Percentiles rank a stretch among this genome's conserved stretches.
These are phyloP conservation scores for Phialophora tarda DNA, from an alignment of 2,329 filamentous ascomycete genomes.

Conservation along the genomic window DNA sequence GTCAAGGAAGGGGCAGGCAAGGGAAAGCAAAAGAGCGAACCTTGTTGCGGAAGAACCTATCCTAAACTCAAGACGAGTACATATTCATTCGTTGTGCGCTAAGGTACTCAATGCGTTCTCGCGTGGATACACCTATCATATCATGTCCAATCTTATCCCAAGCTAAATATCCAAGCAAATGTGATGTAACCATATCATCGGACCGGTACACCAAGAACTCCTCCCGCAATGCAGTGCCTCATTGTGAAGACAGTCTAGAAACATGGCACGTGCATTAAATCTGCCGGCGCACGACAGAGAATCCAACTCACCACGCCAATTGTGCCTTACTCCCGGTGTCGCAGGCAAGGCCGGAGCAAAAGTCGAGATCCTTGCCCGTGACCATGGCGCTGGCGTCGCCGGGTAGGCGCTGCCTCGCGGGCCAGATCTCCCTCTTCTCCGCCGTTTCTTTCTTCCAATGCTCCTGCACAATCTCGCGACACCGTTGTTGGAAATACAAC, in stretches of 20 bases:
- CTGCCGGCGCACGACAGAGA: background rate
- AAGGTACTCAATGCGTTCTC: background rate
- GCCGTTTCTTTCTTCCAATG: conserved; percentile 57
- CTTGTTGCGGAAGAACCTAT: background rate
- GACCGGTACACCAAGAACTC: background rate
- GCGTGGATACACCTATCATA: background rate
- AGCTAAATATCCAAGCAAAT: background rate
- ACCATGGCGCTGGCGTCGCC: background rate
- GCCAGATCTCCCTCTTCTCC: conserved; percentile 59
- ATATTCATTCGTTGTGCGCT: background rate
- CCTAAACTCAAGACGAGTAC: background rate
- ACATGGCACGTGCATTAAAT: background rate
- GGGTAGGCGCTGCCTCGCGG: conserved; percentile 42
- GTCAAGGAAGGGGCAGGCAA: background rate
- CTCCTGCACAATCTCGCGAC: conserved; percentile 56
- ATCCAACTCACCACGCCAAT: background rate
- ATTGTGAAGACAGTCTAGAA: background rate
- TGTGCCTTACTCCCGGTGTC: background rate
- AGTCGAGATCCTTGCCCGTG: conserved; percentile 1
- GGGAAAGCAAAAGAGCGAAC: background rate
- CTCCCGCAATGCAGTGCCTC: conserved; percentile 2
- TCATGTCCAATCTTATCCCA: background rate
- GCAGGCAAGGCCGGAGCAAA: conserved; percentile 2
- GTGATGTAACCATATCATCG: background rate
- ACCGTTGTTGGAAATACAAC: conserved; percentile 61